Evolutionary conservation across 371 early-diverging fungal species (phyloP).

Genomic region (Mucor velutinosus): DNA sequence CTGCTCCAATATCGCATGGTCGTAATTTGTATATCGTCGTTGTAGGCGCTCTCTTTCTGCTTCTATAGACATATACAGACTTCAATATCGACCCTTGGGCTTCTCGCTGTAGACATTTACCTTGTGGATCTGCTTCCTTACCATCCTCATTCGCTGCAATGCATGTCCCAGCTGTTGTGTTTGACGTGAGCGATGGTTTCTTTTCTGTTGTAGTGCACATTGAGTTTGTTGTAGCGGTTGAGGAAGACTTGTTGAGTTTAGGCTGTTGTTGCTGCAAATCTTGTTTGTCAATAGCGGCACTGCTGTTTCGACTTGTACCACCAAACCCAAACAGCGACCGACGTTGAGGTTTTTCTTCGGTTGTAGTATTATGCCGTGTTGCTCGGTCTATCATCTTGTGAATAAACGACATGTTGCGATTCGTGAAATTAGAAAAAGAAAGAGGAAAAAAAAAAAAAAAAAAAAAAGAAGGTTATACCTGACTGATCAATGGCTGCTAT

Average conservation of each 20-base stretch:
- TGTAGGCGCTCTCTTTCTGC: background rate
- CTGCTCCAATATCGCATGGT: constrained; percentile 17
- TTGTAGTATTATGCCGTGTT: constrained; percentile 14
- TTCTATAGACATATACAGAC: background rate
- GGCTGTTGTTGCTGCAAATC: background rate
- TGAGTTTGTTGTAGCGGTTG: background rate
- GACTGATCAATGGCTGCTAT: background rate
- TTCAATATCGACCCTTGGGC: background rate
- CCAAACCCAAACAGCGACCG: constrained; percentile 35
- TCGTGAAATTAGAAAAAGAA: background rate
- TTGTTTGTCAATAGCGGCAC: background rate
- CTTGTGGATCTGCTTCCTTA: background rate
- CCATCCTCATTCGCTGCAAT: background rate
- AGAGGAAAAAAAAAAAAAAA: background rate
- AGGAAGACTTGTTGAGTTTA: background rate
- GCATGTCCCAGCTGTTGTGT: background rate
- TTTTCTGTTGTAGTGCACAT: background rate
- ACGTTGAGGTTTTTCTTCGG: constrained; percentile 25
- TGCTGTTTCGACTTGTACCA: constrained; percentile 2
- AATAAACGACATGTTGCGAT: constrained; percentile 23
- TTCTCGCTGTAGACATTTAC: background rate
- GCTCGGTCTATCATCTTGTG: constrained; percentile 29
- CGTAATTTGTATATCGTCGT: constrained; percentile 19
- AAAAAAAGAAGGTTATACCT: background rate
- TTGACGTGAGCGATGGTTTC: background rate